Evolutionary conservation across 176 grass and related monocot species (phyloP), one percentile per base, ranked within the genome.

Genomic region (Oropetium thomaeum): DNA sequence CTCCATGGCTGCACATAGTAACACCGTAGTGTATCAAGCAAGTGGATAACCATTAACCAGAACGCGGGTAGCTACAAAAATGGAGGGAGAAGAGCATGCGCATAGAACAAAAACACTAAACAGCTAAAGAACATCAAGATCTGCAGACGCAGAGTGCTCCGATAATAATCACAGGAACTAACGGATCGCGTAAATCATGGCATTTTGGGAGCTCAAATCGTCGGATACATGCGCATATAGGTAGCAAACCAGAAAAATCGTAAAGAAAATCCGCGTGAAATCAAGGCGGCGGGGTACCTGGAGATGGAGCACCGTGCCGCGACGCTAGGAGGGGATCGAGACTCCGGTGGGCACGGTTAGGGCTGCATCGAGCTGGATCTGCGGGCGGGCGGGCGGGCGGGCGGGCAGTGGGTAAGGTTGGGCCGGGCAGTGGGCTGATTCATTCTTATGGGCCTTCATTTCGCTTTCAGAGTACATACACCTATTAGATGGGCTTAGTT

Each of bases 281-380:
- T 85, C 61, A 41, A 51, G 65, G 81, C 53, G 39, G 54, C 19
- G 81, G 13, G 8, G 37, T 65, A 80, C 83, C 83, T 86, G 70
- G 27, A 40, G 52, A 66, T 26, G 69, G 69, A 74, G 69, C 65
- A 26, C 30, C 30, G 22, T 1, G 58, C 43, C 43, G 15, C 2
- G 45, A 14, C 30, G 39, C 60, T 68, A 28, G 45, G 49, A 78
- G 40, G 40, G 42, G 52, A 74, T 42, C 71, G 53, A 42, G 32
- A 85, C 73, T 80, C 53, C 69, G 49, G 49, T 44, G 77, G 83
- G 83, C 75, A 39, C 38, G 69, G 44, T 51, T 80, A 60, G 76
- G 83, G 83, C n/a, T n/a, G n/a, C 62, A 81, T 61, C 43, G 54
- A 28, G 62, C 49, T 86, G 84, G 84, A 74, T 81, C 77, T 15